These are phyloP conservation scores for Kodamaea lidongshanica DNA, from an alignment of 805 yeast genomes.

Conservation along the genomic window DNA sequence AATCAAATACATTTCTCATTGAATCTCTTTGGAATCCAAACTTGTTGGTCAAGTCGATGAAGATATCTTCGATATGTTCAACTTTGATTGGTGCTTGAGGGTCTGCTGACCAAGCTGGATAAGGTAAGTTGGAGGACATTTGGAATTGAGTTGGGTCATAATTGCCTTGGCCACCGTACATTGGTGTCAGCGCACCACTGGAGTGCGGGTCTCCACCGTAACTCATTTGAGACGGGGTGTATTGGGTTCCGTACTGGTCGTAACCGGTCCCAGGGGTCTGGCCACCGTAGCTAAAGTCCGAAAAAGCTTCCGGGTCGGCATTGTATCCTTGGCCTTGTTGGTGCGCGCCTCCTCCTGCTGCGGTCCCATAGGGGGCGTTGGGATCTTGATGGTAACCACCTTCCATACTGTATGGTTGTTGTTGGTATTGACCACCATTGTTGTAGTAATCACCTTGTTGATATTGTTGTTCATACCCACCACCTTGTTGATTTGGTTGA, in stretches of 20 bases:
- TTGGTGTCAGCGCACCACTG: slow-evolving; percentile 92
- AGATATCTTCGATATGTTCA: slow-evolving; percentile 82
- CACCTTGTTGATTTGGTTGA: slow-evolving; percentile 36
- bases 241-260: slow-evolving; percentile 63
- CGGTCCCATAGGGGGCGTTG: slow-evolving; percentile 17
- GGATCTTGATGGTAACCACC: slow-evolving; percentile 43
- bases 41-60: slow-evolving; percentile 74
- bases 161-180: slow-evolving; percentile 58
- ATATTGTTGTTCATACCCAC: slow-evolving; percentile 29
- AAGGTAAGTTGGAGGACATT: slow-evolving; percentile 83
- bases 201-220: slow-evolving; percentile 78
- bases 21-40: slow-evolving; percentile 91
- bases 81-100: slow-evolving; percentile 77
- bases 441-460: slow-evolving; percentile 46
- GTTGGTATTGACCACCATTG: slow-evolving; percentile 41
- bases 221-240: slow-evolving; percentile 82
- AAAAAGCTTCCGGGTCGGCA: slow-evolving; percentile 56
- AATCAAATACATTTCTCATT: slow-evolving; percentile 87
- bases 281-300: slow-evolving; percentile 59
- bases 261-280: slow-evolving; percentile 53
- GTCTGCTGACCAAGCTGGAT: slow-evolving; percentile 99
- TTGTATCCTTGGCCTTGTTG: slow-evolving; percentile 44
- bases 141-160: slow-evolving; percentile 58
- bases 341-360: slow-evolving; percentile 18
- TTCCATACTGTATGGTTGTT: slow-evolving; percentile 45